phyloP scores from a whole-genome alignment of 1,284 basidiomycete genomes.

The Abortiporus biennis region DNA sequence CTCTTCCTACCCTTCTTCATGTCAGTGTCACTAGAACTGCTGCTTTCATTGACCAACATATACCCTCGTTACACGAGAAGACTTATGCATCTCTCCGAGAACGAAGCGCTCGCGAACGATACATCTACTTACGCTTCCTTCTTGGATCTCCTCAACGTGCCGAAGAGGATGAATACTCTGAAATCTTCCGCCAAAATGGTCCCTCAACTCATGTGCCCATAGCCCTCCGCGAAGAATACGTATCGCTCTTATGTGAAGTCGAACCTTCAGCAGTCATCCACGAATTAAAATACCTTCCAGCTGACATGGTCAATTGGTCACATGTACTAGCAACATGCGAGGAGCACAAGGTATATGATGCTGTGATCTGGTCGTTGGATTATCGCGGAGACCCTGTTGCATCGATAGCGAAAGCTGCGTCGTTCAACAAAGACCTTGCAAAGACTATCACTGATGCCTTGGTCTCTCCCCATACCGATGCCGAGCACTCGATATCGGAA shows the following conservation, averaged over 20 bases:
- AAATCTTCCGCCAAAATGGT: slow-evolving; percentile 15
- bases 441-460: slow-evolving; percentile 43
- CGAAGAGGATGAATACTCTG: slow-evolving; percentile 33
- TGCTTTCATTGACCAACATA: slow-evolving; percentile 64
- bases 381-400: slow-evolving; percentile 54
- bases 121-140: slow-evolving; percentile 76
- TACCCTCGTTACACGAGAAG: slow-evolving; percentile 56
- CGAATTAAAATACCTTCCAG: slow-evolving; percentile 57
- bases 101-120: slow-evolving; percentile 48
- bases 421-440: slow-evolving; percentile 53
- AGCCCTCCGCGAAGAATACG: slow-evolving; percentile 54
- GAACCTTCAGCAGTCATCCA: slow-evolving; percentile 64
- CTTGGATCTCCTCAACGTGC: slow-evolving; percentile 48
- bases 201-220: slow-evolving; percentile 40
- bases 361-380: slow-evolving; percentile 80
- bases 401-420: slow-evolving; percentile 64
- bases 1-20: slow-evolving; percentile 61
- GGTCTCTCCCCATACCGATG: slow-evolving; percentile 19
- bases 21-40: slow-evolving; percentile 66
- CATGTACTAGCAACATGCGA: slow-evolving; percentile 64
- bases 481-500: slow-evolving; percentile 23
- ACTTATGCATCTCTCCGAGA: slow-evolving; percentile 45
- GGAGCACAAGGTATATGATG: slow-evolving; percentile 60
- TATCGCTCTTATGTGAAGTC: slow-evolving; percentile 69
- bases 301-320: slow-evolving; percentile 52